phyloP scores from a whole-genome alignment of 495 filamentous ascomycete genomes.

The Xylaria bambusicola region DNA sequence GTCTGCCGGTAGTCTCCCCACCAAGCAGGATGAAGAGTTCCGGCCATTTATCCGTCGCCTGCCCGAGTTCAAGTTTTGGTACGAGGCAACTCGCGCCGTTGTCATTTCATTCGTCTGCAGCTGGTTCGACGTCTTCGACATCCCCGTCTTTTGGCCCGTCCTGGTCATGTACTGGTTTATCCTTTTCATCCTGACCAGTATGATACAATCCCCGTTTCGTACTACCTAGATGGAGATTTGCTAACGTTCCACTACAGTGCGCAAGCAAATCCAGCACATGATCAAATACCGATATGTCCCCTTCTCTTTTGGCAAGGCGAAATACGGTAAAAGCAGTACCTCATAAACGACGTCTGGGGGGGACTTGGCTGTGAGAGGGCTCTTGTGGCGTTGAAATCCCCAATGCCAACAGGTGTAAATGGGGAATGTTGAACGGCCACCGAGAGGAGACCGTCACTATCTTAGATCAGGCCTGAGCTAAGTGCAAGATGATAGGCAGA shows the following conservation, averaged over 20 bases:
- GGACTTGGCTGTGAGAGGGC: neutral
- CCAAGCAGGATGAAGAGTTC: conserved; percentile 96
- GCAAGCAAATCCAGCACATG: conserved; percentile 99
- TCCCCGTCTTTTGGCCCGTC: conserved; percentile 98
- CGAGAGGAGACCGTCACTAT: neutral
- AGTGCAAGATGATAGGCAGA: neutral
- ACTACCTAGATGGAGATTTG: neutral
- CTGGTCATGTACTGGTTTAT: conserved; percentile 98
- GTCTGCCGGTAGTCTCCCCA: conserved; percentile 74
- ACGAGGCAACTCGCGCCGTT: conserved; percentile 86
- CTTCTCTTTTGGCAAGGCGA: conserved; percentile 89
- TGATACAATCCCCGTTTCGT: conserved; percentile 36
- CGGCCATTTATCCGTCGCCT: conserved; percentile 92
- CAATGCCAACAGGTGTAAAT: neutral
- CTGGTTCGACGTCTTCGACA: conserved; percentile 91
- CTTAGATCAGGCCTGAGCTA: neutral
- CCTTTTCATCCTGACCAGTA: conserved; percentile 91
- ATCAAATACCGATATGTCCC: conserved; percentile 99
- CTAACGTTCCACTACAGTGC: conserved; percentile 62
- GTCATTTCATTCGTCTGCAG: conserved; percentile 81
- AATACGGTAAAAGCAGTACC: conserved; percentile 64
- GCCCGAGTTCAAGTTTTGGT: conserved; percentile 99
- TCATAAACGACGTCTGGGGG: conserved; percentile 23
- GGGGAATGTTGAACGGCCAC: neutral
- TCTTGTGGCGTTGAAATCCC: conserved; percentile 1